Evolutionary conservation across 2,329 filamentous ascomycete species (phyloP), one percentile per base, ranked within the genome.

Genomic region (Didymella segeticola): DNA sequence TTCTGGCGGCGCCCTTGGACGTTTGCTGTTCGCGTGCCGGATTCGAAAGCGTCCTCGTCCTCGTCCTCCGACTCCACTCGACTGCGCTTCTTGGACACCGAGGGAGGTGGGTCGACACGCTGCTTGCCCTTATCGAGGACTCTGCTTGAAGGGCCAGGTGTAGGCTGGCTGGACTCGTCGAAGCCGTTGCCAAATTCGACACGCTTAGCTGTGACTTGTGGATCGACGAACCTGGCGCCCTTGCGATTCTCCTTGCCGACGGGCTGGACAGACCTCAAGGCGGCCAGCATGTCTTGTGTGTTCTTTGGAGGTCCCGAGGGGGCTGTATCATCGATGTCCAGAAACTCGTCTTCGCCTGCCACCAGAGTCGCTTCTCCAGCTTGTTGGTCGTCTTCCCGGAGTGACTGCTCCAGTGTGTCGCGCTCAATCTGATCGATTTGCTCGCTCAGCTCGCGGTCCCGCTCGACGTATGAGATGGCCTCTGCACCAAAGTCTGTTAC

Each of bases 1-100:
- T 78, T 60, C 58, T 64, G 38, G 53, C 77, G 72, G 47, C 76
- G 69, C 56, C 70, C 56, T 52, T 70, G 62, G 6, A 72, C 55
- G n/a, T 70, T 67, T 3, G 64, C 58, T 7, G 67, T 63, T 11
- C 77, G 76, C 6, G 63, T 64, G 43, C 76, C 71, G 2, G 66
- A 67, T 31, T 80, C 75, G 52, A 82, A 83, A 1, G 72, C 79
- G 3, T 74, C 74, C 2, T 65, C 69, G 2, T 65, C 61, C 10
- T 69, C 71, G 67, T 66, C 50, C 4, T 66, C 50, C 7, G 20
- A 19, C 6, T 43, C 38, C 31, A 17, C n/a, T 49, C 67, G 50
- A 53, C 45, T 43, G 42, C 66, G 56, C 54, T 69, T 68, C 57
- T 62, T 58, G 5, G 46, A 34, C 10, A 34, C 33, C 0, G 43